Base-by-base conservation (phyloP, 129 eudicot genomes). In the Lactuca saligna region DNA sequence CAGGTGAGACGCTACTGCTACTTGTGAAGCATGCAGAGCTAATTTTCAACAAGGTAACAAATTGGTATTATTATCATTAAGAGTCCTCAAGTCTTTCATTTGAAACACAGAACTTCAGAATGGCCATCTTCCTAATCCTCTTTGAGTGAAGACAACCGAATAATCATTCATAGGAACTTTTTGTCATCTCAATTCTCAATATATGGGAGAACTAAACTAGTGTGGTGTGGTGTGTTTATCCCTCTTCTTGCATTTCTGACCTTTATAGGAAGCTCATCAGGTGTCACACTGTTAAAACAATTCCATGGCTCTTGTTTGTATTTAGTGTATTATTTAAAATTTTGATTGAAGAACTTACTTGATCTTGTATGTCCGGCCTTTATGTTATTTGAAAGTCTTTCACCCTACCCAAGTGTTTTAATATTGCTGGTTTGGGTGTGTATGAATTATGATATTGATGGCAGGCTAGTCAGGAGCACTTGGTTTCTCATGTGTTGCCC, bases 1-100 rank as follows among this genome's bases (percentile, higher is more conserved):
- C 90, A 31, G 98, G 98, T 59, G 98, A 93, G 70, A 89, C 97
- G 61, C 73, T 89, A 66, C 73, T 93, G 86, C 86, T 93, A 65
- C 95, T 93, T 60, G 91, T 93, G 81, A 93, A 85, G 92, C 96
- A 93, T 79, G 95, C 95, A 15, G 98, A 93, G 81, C 86, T 93
- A 69, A 89, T 93, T 77, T 87, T 93, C 48, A 80, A 83, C 92
- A 93, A 93, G 98, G 98, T 93, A 82, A 68, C 8, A 38, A 38
- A 38, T 66, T 66, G 39, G 57, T 68, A 75, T 65, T 33, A 14
- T 33, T 57, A 15, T n/a, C 15, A 32, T 33, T 57, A n/a, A 57
- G 54, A 49, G 15, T 49, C 5, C 54, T n/a, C 54, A 49, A 49
- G 5, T 49, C 54, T 3, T 49, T 13, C 54, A 49, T 51, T 51